These are phyloP conservation scores for Phellopilus nigrolimitatus DNA, from an alignment of 1,284 basidiomycete species.

Conservation along the genomic window DNA sequence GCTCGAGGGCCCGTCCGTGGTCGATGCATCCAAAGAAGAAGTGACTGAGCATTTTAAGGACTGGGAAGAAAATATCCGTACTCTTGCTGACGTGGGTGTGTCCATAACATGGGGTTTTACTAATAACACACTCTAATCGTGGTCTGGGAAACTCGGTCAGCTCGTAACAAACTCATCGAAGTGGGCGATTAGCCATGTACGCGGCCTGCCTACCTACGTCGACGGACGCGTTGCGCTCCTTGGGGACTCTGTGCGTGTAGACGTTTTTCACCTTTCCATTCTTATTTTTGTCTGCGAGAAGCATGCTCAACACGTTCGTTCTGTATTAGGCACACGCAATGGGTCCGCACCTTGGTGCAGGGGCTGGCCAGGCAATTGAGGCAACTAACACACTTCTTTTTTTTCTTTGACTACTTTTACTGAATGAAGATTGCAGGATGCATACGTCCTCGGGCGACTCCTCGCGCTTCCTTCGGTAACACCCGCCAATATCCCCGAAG, in stretches of 20 bases:
- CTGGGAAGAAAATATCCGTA: conserved; percentile 45
- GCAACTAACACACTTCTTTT: conserved; percentile 26
- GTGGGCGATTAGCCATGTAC: conserved; percentile 42
- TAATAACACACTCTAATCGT: too few species aligned
- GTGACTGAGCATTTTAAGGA: conserved; percentile 32
- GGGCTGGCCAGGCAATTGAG: conserved; percentile 53
- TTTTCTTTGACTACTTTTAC: not conserved
- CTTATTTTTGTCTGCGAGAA: conserved; percentile 7
- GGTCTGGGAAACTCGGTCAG: conserved; percentile 28
- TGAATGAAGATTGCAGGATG: conserved; percentile 36
- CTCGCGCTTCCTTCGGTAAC: conserved; percentile 42
- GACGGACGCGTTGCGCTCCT: conserved; percentile 36
- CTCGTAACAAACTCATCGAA: conserved; percentile 37
- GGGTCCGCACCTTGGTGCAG: conserved; percentile 45
- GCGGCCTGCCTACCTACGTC: conserved; percentile 35
- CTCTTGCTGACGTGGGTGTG: conserved; percentile 36
- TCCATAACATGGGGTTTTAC: not conserved
- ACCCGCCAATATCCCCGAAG: conserved; percentile 32
- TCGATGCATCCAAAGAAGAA: too few species aligned
- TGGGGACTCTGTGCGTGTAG: conserved; percentile 40
- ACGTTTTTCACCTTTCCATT: not conserved
- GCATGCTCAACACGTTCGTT: not conserved
- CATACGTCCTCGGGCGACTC: conserved; percentile 43
- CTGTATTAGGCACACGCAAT: conserved; percentile 45
- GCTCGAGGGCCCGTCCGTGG: too few species aligned